Evolutionary conservation across 768 basidiomycete species (phyloP).

Genomic region (Mycena vulgaris): DNA sequence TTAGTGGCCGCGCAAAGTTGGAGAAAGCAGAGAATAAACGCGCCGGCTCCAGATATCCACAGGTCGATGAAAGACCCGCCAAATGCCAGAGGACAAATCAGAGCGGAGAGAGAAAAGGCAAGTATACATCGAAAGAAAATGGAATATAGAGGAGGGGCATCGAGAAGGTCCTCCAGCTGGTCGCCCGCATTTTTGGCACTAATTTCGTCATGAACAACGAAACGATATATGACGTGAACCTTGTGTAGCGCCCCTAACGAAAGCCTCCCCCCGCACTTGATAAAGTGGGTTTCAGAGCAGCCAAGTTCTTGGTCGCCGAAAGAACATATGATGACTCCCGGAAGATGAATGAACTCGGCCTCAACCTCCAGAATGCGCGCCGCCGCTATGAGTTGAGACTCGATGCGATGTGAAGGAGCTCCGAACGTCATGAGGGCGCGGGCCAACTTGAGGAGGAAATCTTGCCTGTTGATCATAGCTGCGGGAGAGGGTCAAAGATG

Average conservation of each 20-base stretch:
- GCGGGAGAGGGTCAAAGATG: constrained; percentile 24
- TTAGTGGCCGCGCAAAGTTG: constrained; percentile 83
- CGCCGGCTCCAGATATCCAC: constrained; percentile 83
- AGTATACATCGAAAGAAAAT: constrained; percentile 73
- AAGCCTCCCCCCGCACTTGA: constrained; percentile 83
- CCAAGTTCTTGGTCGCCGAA: constrained; percentile 94
- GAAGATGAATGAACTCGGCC: constrained; percentile 92
- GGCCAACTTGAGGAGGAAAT: constrained; percentile 89
- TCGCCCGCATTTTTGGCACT: constrained; percentile 83
- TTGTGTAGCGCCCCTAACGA: constrained; percentile 89
- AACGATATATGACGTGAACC: constrained; percentile 88
- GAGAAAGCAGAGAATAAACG: constrained; percentile 76
- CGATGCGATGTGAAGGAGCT: constrained; percentile 94
- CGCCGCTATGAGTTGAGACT: constrained; percentile 91
- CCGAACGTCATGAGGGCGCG: constrained; percentile 93
- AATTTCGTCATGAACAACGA: constrained; percentile 93
- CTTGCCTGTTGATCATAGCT: constrained; percentile 88
- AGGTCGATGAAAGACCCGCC: constrained; percentile 89
- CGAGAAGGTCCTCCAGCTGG: constrained; percentile 74
- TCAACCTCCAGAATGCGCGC: constrained; percentile 92
- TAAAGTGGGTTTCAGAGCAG: constrained; percentile 90
- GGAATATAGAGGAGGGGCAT: constrained; percentile 75
- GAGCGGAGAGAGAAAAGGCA: constrained; percentile 78
- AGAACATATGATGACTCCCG: constrained; percentile 86
- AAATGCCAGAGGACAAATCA: constrained; percentile 90